These are phyloP conservation scores for Macrocystidia cucumis DNA, from an alignment of 1,284 basidiomycete species.

Conservation along the genomic window DNA sequence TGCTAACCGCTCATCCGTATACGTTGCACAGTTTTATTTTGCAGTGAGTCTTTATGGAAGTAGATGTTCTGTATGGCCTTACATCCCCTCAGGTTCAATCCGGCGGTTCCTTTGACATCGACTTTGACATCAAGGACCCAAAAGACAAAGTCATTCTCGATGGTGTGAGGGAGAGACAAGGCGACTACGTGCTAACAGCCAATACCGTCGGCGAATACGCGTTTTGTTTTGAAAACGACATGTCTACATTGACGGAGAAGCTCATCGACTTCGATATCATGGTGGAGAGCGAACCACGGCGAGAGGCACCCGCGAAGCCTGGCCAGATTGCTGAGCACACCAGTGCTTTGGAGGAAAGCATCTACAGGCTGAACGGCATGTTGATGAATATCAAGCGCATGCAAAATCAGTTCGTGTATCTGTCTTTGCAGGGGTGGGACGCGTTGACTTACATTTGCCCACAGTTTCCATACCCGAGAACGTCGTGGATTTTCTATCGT, in stretches of 20 bases:
- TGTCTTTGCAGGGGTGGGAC: neutral
- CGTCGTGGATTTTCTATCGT: constrained; percentile 77
- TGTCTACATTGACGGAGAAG: constrained; percentile 85
- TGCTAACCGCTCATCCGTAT: constrained; percentile 7
- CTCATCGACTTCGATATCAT: constrained; percentile 96
- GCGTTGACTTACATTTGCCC: constrained; percentile 1
- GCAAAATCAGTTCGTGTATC: constrained; percentile 76
- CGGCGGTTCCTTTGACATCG: constrained; percentile 95
- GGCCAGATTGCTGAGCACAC: constrained; percentile 88
- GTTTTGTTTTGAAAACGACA: constrained; percentile 98
- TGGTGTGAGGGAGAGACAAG: constrained; percentile 84
- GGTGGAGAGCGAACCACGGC: constrained; percentile 91
- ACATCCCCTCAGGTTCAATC: constrained; percentile 70
- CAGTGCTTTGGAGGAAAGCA: constrained; percentile 85
- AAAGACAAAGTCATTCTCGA: constrained; percentile 81
- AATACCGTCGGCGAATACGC: constrained; percentile 93
- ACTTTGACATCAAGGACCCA: constrained; percentile 91
- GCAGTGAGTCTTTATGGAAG: constrained; percentile 25
- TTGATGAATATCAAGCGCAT: constrained; percentile 82
- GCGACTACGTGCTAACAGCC: constrained; percentile 96
- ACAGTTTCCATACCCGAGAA: constrained; percentile 76
- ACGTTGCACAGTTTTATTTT: constrained; percentile 30
- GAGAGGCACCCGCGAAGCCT: constrained; percentile 74
- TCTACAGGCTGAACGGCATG: constrained; percentile 83
- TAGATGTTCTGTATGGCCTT: too few species aligned